Evolutionary conservation across 257 asterid species (phyloP).

Genomic region (Agastache rugosa): DNA sequence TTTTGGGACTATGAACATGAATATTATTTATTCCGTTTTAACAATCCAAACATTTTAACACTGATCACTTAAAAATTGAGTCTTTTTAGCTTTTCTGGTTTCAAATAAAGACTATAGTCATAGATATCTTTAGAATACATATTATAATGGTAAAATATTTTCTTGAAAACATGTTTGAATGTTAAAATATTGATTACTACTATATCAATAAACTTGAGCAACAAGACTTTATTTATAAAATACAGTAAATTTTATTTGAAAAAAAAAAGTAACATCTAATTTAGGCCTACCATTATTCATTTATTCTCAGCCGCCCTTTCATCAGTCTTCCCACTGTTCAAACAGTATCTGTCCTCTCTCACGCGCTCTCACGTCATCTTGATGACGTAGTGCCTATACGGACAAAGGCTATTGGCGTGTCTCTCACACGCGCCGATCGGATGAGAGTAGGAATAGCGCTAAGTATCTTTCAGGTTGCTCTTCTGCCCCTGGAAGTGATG

Average conservation of each 20-base stretch:
- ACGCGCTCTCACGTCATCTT: conserved; percentile 37
- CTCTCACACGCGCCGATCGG: not conserved
- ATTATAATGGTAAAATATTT: no score
- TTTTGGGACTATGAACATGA: not conserved
- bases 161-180: not conserved
- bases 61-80: no score
- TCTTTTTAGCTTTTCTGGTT: no score
- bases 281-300: conserved; percentile 12
- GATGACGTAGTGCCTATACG: conserved; percentile 27
- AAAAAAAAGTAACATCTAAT: conserved; percentile 1
- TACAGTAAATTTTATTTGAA: not conserved
- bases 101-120: no score
- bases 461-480: not conserved
- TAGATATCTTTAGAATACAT: no score
- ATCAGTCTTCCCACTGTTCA: conserved; percentile 23
- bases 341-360: not conserved
- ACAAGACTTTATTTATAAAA: not conserved
- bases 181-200: not conserved
- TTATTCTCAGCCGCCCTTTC: conserved; percentile 42
- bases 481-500: not conserved
- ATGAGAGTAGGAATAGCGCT: not conserved
- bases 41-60: not conserved
- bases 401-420: not conserved
- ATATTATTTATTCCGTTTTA: no score
- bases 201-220: not conserved